Percentiles rank a stretch among this genome's conserved stretches.
Evolutionary conservation across 208 protist genomes (phyloP).

Genomic region (Wallacemonas sp.): DNA sequence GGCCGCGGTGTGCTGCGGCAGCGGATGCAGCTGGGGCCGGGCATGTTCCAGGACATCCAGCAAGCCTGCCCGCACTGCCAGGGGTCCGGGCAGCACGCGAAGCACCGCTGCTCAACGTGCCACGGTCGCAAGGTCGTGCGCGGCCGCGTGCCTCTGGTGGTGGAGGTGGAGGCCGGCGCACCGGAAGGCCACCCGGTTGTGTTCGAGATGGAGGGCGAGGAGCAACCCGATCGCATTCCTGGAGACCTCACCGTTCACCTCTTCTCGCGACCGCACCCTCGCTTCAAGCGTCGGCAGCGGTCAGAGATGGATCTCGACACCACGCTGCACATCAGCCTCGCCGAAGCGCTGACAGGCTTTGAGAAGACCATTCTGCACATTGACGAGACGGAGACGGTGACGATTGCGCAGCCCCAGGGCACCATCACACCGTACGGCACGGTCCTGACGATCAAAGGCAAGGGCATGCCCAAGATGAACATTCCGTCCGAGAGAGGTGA

Average conservation of each 20-base stretch:
- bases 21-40: constrained; percentile 67
- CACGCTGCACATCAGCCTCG: constrained; percentile 73
- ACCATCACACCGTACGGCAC: constrained; percentile 68
- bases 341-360: constrained; percentile 92
- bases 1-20: constrained; percentile 67
- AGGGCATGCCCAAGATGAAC: constrained; percentile 93
- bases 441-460: constrained; percentile 67
- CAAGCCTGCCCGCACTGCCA: constrained; percentile 85
- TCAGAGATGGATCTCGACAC: constrained; percentile 79
- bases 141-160: constrained; percentile 33
- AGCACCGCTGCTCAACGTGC: constrained; percentile 76
- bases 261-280: constrained; percentile 48
- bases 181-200: constrained; percentile 64
- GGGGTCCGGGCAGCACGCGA: constrained; percentile 78
- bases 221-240: constrained; percentile 73
- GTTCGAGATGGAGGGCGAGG: constrained; percentile 88
- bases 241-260: constrained; percentile 81
- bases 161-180: constrained; percentile 76
- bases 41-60: constrained; percentile 74
- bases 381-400: constrained; percentile 66
- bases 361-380: constrained; percentile 78
- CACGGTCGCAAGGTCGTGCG: constrained; percentile 66
- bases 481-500: constrained; percentile 87
- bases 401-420: constrained; percentile 26
- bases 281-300: constrained; percentile 68